Percentiles rank a stretch among this genome's conserved stretches.
Conservation (phyloP, 2,329 filamentous ascomycete species). For the Pseudogymnoascus sp. region DNA sequence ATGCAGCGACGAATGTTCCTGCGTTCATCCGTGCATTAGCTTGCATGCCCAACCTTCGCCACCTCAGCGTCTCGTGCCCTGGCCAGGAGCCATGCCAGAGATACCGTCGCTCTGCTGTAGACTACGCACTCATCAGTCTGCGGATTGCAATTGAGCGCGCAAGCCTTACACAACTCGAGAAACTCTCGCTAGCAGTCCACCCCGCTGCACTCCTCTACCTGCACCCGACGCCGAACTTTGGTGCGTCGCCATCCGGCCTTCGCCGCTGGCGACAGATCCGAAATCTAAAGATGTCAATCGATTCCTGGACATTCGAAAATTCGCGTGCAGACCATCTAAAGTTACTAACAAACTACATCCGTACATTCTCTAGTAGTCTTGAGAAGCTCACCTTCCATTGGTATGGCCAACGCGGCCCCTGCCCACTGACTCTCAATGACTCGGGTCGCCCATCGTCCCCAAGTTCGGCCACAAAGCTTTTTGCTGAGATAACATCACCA, state of each 20-base stretch:
- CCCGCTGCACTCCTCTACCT: slow-evolving; percentile 70
- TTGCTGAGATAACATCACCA: slow-evolving; percentile 54
- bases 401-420: slow-evolving; percentile 64
- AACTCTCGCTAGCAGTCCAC: slow-evolving; percentile 68
- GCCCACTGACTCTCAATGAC: slow-evolving; percentile 55
- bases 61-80: slow-evolving; percentile 69
- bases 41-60: slow-evolving; percentile 58
- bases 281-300: slow-evolving; percentile 63
- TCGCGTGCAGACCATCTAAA: slow-evolving; percentile 62
- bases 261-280: slow-evolving; percentile 71
- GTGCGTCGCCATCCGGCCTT: slow-evolving; percentile 61
- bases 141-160: slow-evolving; percentile 74
- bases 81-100: slow-evolving; percentile 60
- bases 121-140: slow-evolving; percentile 81
- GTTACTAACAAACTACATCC: slow-evolving; percentile 73
- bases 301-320: slow-evolving; percentile 57
- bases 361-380: slow-evolving; percentile 56
- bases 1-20: slow-evolving; percentile 78
- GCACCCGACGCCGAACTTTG: slow-evolving; percentile 64
- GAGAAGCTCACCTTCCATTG: slow-evolving; percentile 70
- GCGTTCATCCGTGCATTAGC: slow-evolving; percentile 72
- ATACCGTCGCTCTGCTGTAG: slow-evolving; percentile 69
- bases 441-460: slow-evolving; percentile 30
- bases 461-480: slow-evolving; percentile 57
- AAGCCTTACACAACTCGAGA: slow-evolving; percentile 54